Evolutionary conservation across 805 yeast species (phyloP).

Genomic region (Myxozyma monticola): DNA sequence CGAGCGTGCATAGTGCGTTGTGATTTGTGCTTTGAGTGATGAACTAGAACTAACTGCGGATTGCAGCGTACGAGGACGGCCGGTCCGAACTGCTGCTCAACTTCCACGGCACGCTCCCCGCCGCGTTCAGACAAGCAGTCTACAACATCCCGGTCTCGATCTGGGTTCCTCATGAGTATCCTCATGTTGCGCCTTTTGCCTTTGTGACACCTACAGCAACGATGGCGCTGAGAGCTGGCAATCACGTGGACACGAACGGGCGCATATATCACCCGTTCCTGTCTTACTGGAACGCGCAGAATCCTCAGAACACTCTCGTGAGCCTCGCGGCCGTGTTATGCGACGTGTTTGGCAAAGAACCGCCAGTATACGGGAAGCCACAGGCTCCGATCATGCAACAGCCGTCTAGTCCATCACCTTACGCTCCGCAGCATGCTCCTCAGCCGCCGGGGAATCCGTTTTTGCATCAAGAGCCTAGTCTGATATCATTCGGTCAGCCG

Average conservation of each 20-base stretch:
- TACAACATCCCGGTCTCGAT: conserved; percentile 61
- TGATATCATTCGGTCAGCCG: neutral
- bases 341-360: conserved; percentile 44
- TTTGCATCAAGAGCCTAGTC: neutral
- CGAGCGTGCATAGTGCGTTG: conserved; percentile 53
- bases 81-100: conserved; percentile 58
- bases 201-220: conserved; percentile 58
- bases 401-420: too few relatives aligned
- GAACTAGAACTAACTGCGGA: neutral
- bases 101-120: conserved; percentile 58
- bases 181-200: conserved; percentile 64
- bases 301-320: conserved; percentile 37
- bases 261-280: conserved; percentile 66
- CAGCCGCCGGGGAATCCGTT: conserved; percentile 1
- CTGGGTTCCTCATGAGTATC: conserved; percentile 78
- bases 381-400: conserved; percentile 8
- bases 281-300: conserved; percentile 53
- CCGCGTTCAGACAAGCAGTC: conserved; percentile 34
- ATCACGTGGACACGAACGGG: conserved; percentile 70
- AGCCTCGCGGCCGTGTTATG: conserved; percentile 40
- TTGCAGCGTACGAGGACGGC: conserved; percentile 54
- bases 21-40: neutral
- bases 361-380: conserved; percentile 49
- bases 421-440: neutral
- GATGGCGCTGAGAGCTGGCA: conserved; percentile 57